Percentiles rank a stretch among this genome's conserved stretches.
Evolutionary conservation across 306 rosid genomes (phyloP).

Genomic region (Dalbergia oliveri): DNA sequence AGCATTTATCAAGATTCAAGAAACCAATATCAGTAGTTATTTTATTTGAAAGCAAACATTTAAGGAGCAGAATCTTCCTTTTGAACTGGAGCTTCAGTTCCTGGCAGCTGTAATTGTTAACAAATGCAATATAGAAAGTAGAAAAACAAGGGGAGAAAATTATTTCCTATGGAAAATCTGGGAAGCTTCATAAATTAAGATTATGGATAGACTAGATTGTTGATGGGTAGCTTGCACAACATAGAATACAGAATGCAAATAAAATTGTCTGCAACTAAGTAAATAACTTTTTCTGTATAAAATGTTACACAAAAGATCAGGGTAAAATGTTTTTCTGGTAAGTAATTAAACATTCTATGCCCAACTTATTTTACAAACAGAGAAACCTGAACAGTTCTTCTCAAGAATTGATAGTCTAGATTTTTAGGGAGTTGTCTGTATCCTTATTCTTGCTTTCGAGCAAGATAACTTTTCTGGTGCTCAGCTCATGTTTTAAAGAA

Average conservation of each 20-base stretch:
- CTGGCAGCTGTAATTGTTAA: neutral
- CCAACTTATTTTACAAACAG: neutral
- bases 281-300: too few relatives aligned
- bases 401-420: neutral
- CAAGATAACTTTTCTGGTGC: too few relatives aligned
- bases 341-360: neutral
- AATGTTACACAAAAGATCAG: neutral
- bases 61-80: neutral
- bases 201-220: neutral
- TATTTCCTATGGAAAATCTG: too few relatives aligned
- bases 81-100: neutral
- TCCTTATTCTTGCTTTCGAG: too few relatives aligned
- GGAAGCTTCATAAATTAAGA: too few relatives aligned
- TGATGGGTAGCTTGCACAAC: neutral
- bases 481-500: neutral
- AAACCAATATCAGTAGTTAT: neutral
- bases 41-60: neutral
- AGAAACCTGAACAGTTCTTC: neutral
- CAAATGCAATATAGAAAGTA: too few relatives aligned
- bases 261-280: neutral
- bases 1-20: neutral
- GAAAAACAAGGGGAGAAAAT: too few relatives aligned
- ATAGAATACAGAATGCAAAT: neutral
- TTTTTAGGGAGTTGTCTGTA: too few relatives aligned
- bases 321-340: neutral